Conservation (phyloP, 495 filamentous ascomycete genomes). For the Neurospora sp. region DNA sequence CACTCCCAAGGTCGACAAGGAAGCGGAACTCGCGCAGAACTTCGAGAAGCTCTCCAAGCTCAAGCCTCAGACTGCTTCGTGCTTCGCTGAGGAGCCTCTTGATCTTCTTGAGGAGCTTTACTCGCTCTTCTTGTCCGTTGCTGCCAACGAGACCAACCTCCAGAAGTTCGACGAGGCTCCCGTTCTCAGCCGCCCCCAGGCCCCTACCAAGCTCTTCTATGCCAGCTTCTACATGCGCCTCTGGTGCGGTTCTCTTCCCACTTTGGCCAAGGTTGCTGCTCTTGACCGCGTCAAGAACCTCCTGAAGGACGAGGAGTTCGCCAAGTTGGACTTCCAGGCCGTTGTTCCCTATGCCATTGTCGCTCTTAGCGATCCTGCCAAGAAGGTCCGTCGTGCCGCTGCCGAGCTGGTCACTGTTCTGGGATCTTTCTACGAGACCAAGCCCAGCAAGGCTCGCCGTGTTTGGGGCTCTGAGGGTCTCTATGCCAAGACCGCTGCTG, state of each 20-base stretch:
- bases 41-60: constrained; percentile 24
- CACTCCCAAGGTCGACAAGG: constrained; percentile 14
- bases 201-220: constrained; percentile 51
- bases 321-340: constrained; percentile 59
- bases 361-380: constrained; percentile 62
- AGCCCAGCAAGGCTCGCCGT: constrained; percentile 5
- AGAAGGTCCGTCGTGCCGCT: constrained; percentile 63
- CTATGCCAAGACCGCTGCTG: constrained; percentile 38
- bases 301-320: constrained; percentile 37
- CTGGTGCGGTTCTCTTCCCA: constrained; percentile 62
- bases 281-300: constrained; percentile 47
- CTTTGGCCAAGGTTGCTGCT: constrained; percentile 54
- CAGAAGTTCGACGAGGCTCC: constrained; percentile 47
- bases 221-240: constrained; percentile 67
- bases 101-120: constrained; percentile 46
- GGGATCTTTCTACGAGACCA: constrained; percentile 13
- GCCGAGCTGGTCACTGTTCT: constrained; percentile 49
- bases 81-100: constrained; percentile 32
- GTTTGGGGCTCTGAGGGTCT: constrained; percentile 31
- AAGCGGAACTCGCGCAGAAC: constrained; percentile 11
- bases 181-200: constrained; percentile 45
- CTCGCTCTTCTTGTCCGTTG: constrained; percentile 51
- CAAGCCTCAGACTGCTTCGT: constrained; percentile 32
- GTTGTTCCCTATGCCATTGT: constrained; percentile 65
- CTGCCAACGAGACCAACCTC: constrained; percentile 38